Base-by-base conservation (phyloP, 805 yeast species). In the Hemisphaericaspora nanyangensis region DNA sequence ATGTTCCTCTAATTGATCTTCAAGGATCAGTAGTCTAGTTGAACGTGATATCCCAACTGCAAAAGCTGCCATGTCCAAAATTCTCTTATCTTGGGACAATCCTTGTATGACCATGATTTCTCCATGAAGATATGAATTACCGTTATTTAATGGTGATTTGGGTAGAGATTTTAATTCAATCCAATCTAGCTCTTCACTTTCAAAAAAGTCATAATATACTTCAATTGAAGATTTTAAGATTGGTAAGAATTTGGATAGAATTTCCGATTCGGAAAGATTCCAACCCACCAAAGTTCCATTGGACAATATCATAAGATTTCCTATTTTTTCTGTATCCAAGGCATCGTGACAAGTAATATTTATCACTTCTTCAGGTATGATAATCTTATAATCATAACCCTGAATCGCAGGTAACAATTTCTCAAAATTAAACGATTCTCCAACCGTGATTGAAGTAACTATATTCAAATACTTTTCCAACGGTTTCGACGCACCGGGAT, bases 151-250 rank as follows among this genome's bases (percentile, higher is more conserved):
- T 1, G 62, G 51, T 20, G 45, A 47, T 17, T 40, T 34, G 12
- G 57, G 48, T 43, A 61, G 24, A 26, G 48, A 38, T 39, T 58
- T 51, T 37, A 64, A 55, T 40, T 80, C 85, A 10, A 85, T 64
- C 57, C 66, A 89, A 57, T 90, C 96, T 78, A 89, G 76, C 51
- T 90, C 97, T 55, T 89, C 97, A 28, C 87, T 77, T 51, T 89
- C 96, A 7, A 71, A 63, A 2, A 56, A 15, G 11, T 39, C 38
- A 34, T 13, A 29, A 16, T 29, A 31, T 17, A 34, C 22, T 11
- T 44, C 46, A 3, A 63, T 74, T 2, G 85, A 77, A 0, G 55
- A 49, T 33, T 65, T 55, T 3, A 87, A 60, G 13, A 76, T 43
- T 1, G 87, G 85, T 6, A 80, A 46, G 5, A 84, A 63, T 15